Percentiles rank a stretch among this genome's conserved stretches.
phyloP scores from a whole-genome alignment of 2,329 filamentous ascomycete species.

The Fusarium ramigenum region DNA sequence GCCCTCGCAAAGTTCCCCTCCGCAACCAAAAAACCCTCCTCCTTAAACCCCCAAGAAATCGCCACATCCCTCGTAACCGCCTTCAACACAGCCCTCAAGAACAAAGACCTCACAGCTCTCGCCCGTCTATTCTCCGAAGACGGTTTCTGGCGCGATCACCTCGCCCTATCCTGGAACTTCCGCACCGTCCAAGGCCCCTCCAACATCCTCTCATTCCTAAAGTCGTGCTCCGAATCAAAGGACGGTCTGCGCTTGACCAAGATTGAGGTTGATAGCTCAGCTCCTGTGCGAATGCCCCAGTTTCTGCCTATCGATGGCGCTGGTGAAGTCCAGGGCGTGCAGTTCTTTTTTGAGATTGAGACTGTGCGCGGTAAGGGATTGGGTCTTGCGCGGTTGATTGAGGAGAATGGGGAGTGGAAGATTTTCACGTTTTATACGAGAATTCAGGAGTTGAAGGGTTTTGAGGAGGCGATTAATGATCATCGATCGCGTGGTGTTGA shows the following conservation, averaged over 20 bases:
- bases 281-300: constrained; percentile 54
- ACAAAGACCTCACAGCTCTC: constrained; percentile 47
- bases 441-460: constrained; percentile 62
- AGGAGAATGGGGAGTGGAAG: constrained; percentile 62
- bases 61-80: constrained; percentile 50
- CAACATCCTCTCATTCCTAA: constrained; percentile 53
- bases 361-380: constrained; percentile 64
- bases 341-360: constrained; percentile 64
- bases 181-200: constrained; percentile 58
- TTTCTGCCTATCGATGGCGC: constrained; percentile 58
- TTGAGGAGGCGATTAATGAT: constrained; percentile 59
- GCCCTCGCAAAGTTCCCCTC: constrained; percentile 55
- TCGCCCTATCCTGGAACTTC: constrained; percentile 66
- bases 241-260: constrained; percentile 54
- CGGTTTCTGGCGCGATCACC: constrained; percentile 68
- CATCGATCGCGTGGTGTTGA: constrained; percentile 64
- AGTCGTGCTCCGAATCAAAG: constrained; percentile 41
- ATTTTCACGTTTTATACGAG: constrained; percentile 71
- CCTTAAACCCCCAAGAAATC: constrained; percentile 49
- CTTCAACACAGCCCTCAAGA: constrained; percentile 54
- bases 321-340: constrained; percentile 61
- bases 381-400: constrained; percentile 64
- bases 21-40: constrained; percentile 35
- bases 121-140: constrained; percentile 46
- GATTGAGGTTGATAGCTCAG: constrained; percentile 58